These are phyloP conservation scores for Podospora pseudopauciseta DNA, from an alignment of 495 filamentous ascomycete genomes.

Conservation along the genomic window DNA sequence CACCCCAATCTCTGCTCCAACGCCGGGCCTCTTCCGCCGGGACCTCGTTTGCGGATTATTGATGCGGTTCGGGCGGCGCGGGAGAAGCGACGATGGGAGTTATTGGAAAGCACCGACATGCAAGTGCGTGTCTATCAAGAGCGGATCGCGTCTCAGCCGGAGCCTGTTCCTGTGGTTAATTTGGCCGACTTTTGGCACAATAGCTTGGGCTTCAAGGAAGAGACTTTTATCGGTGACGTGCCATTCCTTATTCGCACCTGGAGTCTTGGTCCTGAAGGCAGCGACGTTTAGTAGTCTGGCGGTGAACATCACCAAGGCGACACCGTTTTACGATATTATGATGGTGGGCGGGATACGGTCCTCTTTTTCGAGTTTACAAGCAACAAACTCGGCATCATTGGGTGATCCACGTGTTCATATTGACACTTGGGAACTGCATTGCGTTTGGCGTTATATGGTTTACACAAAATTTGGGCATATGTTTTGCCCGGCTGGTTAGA, in stretches of 20 bases:
- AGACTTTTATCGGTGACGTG: slow-evolving; percentile 30
- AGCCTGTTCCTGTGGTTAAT: slow-evolving; percentile 18
- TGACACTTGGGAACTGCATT: slow-evolving; percentile 28
- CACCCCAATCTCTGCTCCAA: slow-evolving; percentile 43
- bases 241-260: slow-evolving; percentile 32
- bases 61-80: slow-evolving; percentile 56
- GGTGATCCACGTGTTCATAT: background rate
- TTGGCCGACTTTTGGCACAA: slow-evolving; percentile 29
- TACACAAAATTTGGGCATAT: slow-evolving; percentile 27
- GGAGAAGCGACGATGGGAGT: slow-evolving; percentile 46
- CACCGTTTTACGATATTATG: slow-evolving; percentile 28
- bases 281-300: slow-evolving; percentile 6
- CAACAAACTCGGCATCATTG: background rate
- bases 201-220: slow-evolving; percentile 45
- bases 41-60: slow-evolving; percentile 44
- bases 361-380: slow-evolving; percentile 18
- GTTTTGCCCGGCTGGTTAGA: slow-evolving; percentile 18
- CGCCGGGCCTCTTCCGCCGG: slow-evolving; percentile 43
- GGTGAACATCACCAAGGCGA: background rate
- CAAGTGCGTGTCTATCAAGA: slow-evolving; percentile 23
- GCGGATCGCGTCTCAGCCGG: slow-evolving; percentile 17
- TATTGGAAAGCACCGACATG: slow-evolving; percentile 32
- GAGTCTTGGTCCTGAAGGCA: slow-evolving; percentile 13
- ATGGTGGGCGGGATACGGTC: slow-evolving; percentile 18
- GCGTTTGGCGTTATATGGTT: slow-evolving; percentile 34